Evolutionary conservation across 306 rosid genomes (phyloP), one percentile per base, ranked within the genome.

Genomic region (Glycine tomentella): DNA sequence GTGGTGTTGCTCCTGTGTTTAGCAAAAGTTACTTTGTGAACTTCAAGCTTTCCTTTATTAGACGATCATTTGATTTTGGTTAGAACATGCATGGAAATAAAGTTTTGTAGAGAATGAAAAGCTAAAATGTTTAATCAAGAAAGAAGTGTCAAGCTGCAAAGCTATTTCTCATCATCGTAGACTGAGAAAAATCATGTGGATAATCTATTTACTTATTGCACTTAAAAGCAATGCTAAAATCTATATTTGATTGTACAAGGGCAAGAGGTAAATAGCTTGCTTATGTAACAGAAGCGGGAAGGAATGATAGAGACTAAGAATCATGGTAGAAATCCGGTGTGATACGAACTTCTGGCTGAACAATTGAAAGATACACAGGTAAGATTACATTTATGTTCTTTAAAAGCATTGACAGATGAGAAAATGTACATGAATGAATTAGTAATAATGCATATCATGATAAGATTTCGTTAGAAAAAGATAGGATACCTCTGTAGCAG

Each of bases 1-100:
- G 16, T 33, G 75, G 44, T 12, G 42, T 80, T 59, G 78, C 31
- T 48, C 83, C 83, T 80, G 11, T 31, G 12, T 11, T 12, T 65
- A 51, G 51, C 68, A 76, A 33, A 65, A 11, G 31, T 33, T 76
- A 57, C 52, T n/a, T n/a, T 46, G 42, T 8, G 34, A 12, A n/a
- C n/a, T n/a, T n/a, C n/a, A n/a, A n/a, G 63, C 4, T 31, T 56
- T 42, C 42, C 42, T 53, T 42, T 12, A 45, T 12, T 20, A 7
- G 1, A 58, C 20, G 16, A 59, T 44, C 69, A 16, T 58, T 44
- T 74, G 52, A 56, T 56, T 56, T 55, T 40, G 34, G 12, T 40
- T 12, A 8, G 51, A 12, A 20, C 79, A 57, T 42, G 67, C 51
- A 11, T 9, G 45, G 66, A 56, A 55, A 73, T 36, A 1, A 56